Conservation (phyloP, 129 eudicot genomes). For the sunflower (Helianthus annuus) region HanXRQr2.0-SUNRISE NC_035444.2:15633793-15634292, state of each 20-base stretch:
- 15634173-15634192: conserved; percentile 98
- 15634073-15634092: conserved; percentile 72
- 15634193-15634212: conserved; percentile 98
- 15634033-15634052: conserved; percentile 97
- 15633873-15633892: conserved; percentile 78
- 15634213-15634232: conserved; percentile 97
- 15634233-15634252: conserved; percentile 94
- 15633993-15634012: conserved; percentile 96
- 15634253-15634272: conserved; percentile 8
- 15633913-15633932: conserved; percentile 94
- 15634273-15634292: background rate
- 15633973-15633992: conserved; percentile 97
- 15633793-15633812: background rate
- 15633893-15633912: conserved; percentile 91
- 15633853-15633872: conserved; percentile 94
- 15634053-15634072: conserved; percentile 97
- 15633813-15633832: background rate
- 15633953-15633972: conserved; percentile 95
- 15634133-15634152: conserved; percentile 3
- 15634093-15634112: conserved; percentile 4
- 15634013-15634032: conserved; percentile 83
- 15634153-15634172: conserved; percentile 75
- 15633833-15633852: conserved; percentile 41
- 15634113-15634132: background rate
- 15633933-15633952: conserved; percentile 97